Evolutionary conservation across 2,329 filamentous ascomycete genomes (phyloP).

Genomic region (Penicillium sp.): DNA sequence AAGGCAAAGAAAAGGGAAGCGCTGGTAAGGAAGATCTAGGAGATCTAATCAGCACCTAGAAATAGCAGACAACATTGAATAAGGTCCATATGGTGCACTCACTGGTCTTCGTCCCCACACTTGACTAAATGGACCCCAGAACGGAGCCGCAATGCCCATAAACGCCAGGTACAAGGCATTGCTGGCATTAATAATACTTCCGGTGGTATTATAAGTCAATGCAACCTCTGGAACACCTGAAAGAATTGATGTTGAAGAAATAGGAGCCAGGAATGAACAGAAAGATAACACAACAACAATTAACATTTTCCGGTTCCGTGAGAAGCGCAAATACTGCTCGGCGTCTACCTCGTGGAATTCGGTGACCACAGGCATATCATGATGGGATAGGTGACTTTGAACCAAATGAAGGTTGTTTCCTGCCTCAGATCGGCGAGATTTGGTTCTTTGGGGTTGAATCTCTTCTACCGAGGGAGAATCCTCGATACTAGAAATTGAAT

Average conservation of each 20-base stretch:
- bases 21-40: constrained; percentile 58
- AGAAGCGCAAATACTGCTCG: constrained; percentile 64
- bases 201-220: constrained; percentile 62
- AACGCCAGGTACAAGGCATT: constrained; percentile 74
- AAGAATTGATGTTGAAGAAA: constrained; percentile 71
- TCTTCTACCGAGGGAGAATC: constrained; percentile 12
- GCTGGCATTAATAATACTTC: constrained; percentile 68
- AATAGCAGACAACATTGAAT: neutral
- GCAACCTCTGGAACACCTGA: constrained; percentile 74
- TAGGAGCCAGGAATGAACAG: constrained; percentile 73
- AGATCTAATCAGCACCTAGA: neutral
- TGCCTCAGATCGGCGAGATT: constrained; percentile 15
- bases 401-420: constrained; percentile 30
- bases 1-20: constrained; percentile 65
- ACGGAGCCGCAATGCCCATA: constrained; percentile 68
- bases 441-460: constrained; percentile 10
- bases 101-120: constrained; percentile 61
- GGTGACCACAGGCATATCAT: constrained; percentile 28
- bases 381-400: constrained; percentile 34
- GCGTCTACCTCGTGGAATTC: constrained; percentile 47
- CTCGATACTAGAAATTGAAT: constrained; percentile 15
- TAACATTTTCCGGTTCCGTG: constrained; percentile 60
- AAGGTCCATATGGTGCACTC: constrained; percentile 25
- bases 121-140: constrained; percentile 72
- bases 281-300: constrained; percentile 71